These are phyloP conservation scores for Schizopora paradoxa DNA, from an alignment of 1,284 basidiomycete species.

Conservation along the genomic window DNA sequence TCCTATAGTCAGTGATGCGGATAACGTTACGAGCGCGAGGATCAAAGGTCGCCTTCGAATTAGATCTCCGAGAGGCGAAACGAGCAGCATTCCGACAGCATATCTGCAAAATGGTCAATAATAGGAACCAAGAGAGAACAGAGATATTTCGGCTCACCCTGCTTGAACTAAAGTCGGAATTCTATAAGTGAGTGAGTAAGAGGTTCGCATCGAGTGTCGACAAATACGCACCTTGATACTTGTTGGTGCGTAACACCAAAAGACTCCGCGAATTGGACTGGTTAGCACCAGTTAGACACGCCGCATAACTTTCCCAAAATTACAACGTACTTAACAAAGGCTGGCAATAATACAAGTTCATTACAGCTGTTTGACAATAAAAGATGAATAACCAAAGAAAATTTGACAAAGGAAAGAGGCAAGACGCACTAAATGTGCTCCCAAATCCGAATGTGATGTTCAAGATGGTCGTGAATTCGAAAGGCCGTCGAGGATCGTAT, in stretches of 20 bases:
- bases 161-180: slow-evolving; percentile 38
- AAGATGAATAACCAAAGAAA: neutral
- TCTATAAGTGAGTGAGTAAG: slow-evolving; percentile 6
- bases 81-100: slow-evolving; percentile 51
- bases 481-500: slow-evolving; percentile 27
- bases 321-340: slow-evolving; percentile 31
- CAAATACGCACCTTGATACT: slow-evolving; percentile 26
- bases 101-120: slow-evolving; percentile 34
- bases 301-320: neutral
- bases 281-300: slow-evolving; percentile 6
- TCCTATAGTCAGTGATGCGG: slow-evolving; percentile 49
- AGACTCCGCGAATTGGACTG: slow-evolving; percentile 21
- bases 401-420: no score
- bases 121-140: neutral
- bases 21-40: slow-evolving; percentile 40
- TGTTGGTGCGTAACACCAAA: slow-evolving; percentile 29
- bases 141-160: slow-evolving; percentile 21
- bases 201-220: no score
- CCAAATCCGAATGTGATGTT: slow-evolving; percentile 34
- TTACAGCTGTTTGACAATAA: slow-evolving; percentile 17
- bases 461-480: slow-evolving; percentile 29
- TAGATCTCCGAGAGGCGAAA: slow-evolving; percentile 65
- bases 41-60: slow-evolving; percentile 53
- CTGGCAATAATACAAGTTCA: slow-evolving; percentile 37
- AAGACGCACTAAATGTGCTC: slow-evolving; percentile 27